A percentile compares a stretch with the other conserved stretches of the same genome.
Conservation (phyloP, 202 grass and related monocot species). For the Panicum virgatum region DNA sequence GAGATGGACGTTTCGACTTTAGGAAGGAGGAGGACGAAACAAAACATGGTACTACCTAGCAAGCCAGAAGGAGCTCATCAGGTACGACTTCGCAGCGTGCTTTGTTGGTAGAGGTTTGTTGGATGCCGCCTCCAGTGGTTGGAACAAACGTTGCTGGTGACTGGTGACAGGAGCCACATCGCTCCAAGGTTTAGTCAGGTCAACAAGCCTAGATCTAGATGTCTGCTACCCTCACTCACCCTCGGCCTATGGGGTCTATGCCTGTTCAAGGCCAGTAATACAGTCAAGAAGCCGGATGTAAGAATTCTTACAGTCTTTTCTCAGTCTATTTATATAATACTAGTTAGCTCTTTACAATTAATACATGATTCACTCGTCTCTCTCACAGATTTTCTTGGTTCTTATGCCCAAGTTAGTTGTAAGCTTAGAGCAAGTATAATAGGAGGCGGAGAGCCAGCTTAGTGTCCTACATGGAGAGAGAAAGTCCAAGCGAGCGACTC, state of each 20-base stretch:
- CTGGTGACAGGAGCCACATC: background rate
- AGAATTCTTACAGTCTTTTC: no score
- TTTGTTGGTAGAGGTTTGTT: conserved; percentile 25
- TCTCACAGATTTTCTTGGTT: no score
- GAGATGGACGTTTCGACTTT: background rate
- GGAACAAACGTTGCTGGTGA: conserved; percentile 28
- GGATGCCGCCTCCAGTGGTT: conserved; percentile 13
- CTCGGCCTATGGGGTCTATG: background rate
- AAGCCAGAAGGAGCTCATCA: conserved; percentile 9
- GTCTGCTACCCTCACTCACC: background rate
- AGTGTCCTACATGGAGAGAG: no score
- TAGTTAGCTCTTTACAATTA: no score
- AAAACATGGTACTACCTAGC: background rate
- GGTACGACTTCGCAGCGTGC: background rate
- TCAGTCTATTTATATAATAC: no score
- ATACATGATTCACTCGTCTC: no score
- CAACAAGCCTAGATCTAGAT: background rate
- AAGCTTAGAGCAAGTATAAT: no score
- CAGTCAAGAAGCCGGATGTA: no score
- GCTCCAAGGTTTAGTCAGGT: conserved; percentile 12
- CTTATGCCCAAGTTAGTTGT: no score
- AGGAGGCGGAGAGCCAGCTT: no score
- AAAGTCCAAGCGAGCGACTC: no score
- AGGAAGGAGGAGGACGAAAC: background rate
- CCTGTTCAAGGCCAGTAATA: no score